phyloP scores from a whole-genome alignment of 2,329 filamentous ascomycete species.

The Rutstroemia sydowiana region DNA sequence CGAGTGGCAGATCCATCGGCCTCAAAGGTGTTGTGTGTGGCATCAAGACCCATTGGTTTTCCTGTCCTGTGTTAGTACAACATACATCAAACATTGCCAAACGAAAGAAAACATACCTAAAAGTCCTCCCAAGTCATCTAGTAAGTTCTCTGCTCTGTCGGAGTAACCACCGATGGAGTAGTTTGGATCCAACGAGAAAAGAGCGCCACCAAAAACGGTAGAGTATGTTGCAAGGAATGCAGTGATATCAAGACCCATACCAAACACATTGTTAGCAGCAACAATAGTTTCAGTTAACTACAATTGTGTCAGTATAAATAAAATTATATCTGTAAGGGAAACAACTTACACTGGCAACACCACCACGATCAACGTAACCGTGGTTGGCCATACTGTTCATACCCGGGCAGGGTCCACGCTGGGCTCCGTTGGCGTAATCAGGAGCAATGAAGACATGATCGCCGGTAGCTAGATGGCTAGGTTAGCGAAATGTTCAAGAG shows the following conservation, averaged over 20 bases:
- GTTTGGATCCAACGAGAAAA: background rate
- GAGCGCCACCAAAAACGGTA: background rate
- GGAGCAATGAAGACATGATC: background rate
- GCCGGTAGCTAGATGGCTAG: background rate
- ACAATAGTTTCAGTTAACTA: constrained; percentile 27
- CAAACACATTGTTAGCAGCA: constrained; percentile 14
- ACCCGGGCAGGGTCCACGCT: background rate
- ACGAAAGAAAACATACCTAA: constrained; percentile 11
- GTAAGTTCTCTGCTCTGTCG: background rate
- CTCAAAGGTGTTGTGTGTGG: constrained; percentile 46
- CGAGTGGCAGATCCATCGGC: constrained; percentile 44
- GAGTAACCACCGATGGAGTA: background rate
- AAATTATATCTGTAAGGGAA: too few relatives aligned
- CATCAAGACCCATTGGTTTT: constrained; percentile 38
- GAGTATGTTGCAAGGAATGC: background rate
- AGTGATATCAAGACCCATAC: background rate
- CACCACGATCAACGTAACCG: background rate
- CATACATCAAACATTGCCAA: background rate
- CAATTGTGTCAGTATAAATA: too few relatives aligned
- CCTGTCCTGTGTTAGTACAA: constrained; percentile 13
- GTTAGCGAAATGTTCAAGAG: too few relatives aligned
- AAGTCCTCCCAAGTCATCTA: constrained; percentile 18
- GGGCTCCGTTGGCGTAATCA: background rate
- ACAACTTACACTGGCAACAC: too few relatives aligned
- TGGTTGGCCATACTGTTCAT: background rate